Evolutionary conservation across 495 filamentous ascomycete species (phyloP), one percentile per base, ranked within the genome.

Genomic region (Aspergillus haitiensis): DNA sequence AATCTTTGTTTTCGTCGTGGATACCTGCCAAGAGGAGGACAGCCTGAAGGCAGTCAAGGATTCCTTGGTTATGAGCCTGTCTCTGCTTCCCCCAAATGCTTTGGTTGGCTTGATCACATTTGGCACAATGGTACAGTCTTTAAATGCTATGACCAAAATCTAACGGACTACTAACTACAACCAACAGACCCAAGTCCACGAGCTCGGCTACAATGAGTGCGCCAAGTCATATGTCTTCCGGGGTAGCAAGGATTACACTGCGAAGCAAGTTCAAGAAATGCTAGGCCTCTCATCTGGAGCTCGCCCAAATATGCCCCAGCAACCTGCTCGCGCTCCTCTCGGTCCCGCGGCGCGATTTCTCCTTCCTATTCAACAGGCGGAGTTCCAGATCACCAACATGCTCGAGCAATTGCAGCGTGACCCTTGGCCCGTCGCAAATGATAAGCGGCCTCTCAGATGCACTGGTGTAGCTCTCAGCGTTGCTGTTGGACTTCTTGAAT

Each of bases 141-240:
- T 46, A 7, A 21, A 9, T n/a, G 15, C 18, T 13, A 16, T 3
- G 6, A 27, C 15, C 15, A 7, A 16, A 13, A 13, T 11, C 27
- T 13, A 10, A 50, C 21, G 21, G 21, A 34, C 44, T 62, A 54
- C 52, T 83, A 63, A 85, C 57, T 55, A 13, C 11, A 33, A 45
- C 13, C 45, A 62, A 39, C 63, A 94, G 90, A 82, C 93, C 40
- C 93, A 98, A 85, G 90, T 99, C 27, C 95, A 99, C 68, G 95
- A 99, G 77, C 88, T 99, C 67, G 95, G 95, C 56, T 99, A 99
- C 71, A 92, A 88, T 36, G 94, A 97, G 72, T 98, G 95, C 69
- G 90, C 94, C 60, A 99, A 99, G 76, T 97, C 95, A n/a, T 99
- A 97, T 68, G 95, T 99, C 16, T 99, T 99, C 81, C 84, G 95